A percentile compares a stretch with the other conserved stretches of the same genome.
phyloP scores from a whole-genome alignment of 2,329 filamentous ascomycete species.

The Penicillium polonicum region DNA sequence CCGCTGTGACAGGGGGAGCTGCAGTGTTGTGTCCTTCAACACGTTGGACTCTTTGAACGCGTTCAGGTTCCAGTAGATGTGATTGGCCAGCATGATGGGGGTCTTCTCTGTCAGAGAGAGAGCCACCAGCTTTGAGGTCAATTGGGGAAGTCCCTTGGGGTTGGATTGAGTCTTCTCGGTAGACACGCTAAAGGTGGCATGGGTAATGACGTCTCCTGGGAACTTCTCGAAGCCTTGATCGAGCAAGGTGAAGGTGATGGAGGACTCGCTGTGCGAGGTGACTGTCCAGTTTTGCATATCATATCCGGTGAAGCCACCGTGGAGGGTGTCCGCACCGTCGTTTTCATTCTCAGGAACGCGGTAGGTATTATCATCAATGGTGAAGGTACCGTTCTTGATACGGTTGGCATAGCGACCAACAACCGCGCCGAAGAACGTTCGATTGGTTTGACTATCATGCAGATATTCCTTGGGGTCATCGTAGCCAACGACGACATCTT shows the following conservation, averaged over 20 bases:
- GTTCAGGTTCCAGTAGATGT: slow-evolving; percentile 54
- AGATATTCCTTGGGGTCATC: slow-evolving; percentile 48
- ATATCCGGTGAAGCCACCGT: slow-evolving; percentile 51
- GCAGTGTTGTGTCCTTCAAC: slow-evolving; percentile 45
- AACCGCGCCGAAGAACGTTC: slow-evolving; percentile 50
- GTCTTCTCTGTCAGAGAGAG: slow-evolving; percentile 47
- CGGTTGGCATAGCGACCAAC: slow-evolving; percentile 56
- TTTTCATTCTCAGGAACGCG: slow-evolving; percentile 54
- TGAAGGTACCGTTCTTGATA: slow-evolving; percentile 58
- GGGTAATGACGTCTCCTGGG: slow-evolving; percentile 49
- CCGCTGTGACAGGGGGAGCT: slow-evolving; percentile 48
- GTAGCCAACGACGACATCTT: slow-evolving; percentile 54
- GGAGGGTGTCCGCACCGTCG: slow-evolving; percentile 51
- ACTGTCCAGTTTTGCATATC: slow-evolving; percentile 53
- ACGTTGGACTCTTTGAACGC: slow-evolving; percentile 47
- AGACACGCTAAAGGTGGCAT: slow-evolving; percentile 47
- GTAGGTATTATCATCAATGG: slow-evolving; percentile 48
- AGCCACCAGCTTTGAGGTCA: slow-evolving; percentile 47
- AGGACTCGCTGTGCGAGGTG: slow-evolving; percentile 39
- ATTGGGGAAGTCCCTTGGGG: slow-evolving; percentile 42
- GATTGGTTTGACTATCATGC: slow-evolving; percentile 46
- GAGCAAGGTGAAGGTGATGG: slow-evolving; percentile 49
- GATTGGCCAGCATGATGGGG: slow-evolving; percentile 52
- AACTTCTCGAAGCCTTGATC: slow-evolving; percentile 47
- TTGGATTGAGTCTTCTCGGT: slow-evolving; percentile 37